Evolutionary conservation across 2,329 filamentous ascomycete genomes (phyloP), one percentile per base, ranked within the genome.

Genomic region (Calonectria pseudoturangicola): DNA sequence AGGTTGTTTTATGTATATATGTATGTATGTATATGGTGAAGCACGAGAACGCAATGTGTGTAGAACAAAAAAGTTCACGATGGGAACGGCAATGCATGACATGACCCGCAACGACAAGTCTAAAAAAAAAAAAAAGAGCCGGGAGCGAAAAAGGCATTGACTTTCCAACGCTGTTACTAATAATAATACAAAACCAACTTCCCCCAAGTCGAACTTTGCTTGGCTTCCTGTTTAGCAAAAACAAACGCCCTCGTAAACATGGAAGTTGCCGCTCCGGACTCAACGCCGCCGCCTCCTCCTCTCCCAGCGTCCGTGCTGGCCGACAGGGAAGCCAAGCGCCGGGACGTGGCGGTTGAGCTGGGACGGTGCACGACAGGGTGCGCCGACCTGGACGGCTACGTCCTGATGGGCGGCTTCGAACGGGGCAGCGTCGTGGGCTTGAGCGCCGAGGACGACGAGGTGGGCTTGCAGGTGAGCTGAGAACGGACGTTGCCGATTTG

Each of bases 361-460:
- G 86, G 86, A 0, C 71, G 68, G 5, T 80, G 86, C 36, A 71
- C 76, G 33, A 87, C 84, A 1, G 89, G 89, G 15, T 89, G 88
- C 66, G 50, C 62, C 2, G 88, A 87, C 73, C 75, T 92, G 41
- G 90, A 92, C 74, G 80, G 84, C 2, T 79, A 86, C 36, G 83
- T 88, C 7, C 81, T 91, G 6, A 69, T 86, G 7, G 88, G 87
- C 2, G 89, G 88, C 0, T 82, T 90, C 13, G 86, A 88, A 79
- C 80, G 87, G n/a, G 89, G 89, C 0, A 82, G 81, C 25, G 85
- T 92, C 0, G 86, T 90, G 1, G 90, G 90, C 0, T 67, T 91
- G 68, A 92, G 89, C 68, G 83, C 87, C 0, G 89, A 90, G 79
- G 86, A 88, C 25, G 87, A 86, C 48, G 84, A 82, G n/a, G 79